phyloP scores from a whole-genome alignment of 176 grass and related monocot species.

The Aegilops tauschii region DNA sequence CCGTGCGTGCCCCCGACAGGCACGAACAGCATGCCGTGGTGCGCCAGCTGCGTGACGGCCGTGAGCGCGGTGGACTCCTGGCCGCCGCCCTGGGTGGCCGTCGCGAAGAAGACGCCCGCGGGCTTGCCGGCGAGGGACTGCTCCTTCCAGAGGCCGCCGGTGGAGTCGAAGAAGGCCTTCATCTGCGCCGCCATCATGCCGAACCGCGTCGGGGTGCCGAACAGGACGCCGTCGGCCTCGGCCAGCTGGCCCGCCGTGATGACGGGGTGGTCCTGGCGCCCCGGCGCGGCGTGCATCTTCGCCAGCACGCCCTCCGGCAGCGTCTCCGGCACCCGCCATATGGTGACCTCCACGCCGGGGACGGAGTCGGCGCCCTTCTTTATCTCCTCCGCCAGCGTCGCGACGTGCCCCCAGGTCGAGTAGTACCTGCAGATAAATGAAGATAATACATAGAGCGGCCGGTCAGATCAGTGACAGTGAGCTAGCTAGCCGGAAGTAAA shows the following conservation, averaged over 20 bases:
- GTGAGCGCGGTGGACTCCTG: no score
- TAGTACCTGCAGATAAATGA: no score
- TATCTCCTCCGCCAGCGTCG: no score
- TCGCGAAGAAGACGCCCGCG: conserved; percentile 67
- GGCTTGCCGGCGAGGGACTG: conserved; percentile 60
- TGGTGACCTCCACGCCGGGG: background rate
- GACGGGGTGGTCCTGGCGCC: background rate
- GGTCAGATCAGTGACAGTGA: no score
- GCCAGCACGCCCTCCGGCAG: background rate
- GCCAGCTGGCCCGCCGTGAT: background rate
- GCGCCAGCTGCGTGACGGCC: no score
- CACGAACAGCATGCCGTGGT: no score
- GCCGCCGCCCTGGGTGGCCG: no score
- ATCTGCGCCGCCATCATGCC: conserved; percentile 66
- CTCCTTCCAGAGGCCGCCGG: conserved; percentile 53
- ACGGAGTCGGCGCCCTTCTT: background rate
- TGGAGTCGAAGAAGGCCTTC: conserved; percentile 62
- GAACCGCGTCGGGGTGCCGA: conserved; percentile 28
- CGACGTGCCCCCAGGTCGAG: no score
- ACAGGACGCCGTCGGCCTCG: background rate
- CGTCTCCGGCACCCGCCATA: conserved; percentile 2
- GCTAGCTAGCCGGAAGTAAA: no score
- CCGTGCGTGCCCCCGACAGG: no score
- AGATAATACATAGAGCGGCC: no score
- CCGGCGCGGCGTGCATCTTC: conserved; percentile 4